phyloP scores from a whole-genome alignment of 2,329 filamentous ascomycete species.

The Neofusicoccum ribis region DNA sequence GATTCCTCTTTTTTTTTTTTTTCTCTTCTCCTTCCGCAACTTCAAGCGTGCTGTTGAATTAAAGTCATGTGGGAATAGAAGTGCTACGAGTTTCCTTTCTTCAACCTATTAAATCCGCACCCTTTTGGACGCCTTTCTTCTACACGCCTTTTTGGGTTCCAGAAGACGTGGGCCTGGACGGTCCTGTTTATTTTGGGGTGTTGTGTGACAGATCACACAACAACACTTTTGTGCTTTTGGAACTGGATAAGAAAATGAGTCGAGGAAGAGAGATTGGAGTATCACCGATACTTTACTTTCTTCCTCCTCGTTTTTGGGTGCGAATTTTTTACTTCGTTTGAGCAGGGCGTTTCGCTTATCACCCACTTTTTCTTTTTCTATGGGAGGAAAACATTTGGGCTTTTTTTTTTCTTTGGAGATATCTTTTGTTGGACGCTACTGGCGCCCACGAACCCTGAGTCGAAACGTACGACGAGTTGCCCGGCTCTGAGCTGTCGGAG shows the following conservation, averaged over 20 bases:
- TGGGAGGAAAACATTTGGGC: no score
- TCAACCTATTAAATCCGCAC: not conserved
- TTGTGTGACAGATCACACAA: not conserved
- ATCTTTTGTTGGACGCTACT: no score
- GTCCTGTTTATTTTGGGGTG: not conserved
- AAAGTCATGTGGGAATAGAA: constrained; percentile 15
- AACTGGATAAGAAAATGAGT: not conserved
- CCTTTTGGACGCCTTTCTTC: not conserved
- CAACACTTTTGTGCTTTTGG: not conserved
- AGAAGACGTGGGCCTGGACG: not conserved
- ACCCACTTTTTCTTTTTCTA: no score
- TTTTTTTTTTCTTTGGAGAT: no score
- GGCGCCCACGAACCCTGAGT: no score
- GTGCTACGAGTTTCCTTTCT: constrained; percentile 14
- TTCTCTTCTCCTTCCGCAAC: not conserved
- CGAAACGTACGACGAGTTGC: no score
- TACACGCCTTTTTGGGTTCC: not conserved
- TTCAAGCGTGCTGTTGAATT: constrained; percentile 2
- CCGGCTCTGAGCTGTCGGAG: no score
- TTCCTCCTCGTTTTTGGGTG: not conserved
- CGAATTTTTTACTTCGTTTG: not conserved
- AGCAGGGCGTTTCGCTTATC: not conserved
- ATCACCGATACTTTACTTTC: not conserved
- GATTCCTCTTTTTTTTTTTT: not conserved
- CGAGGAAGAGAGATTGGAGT: not conserved